phyloP scores from a whole-genome alignment of 768 basidiomycete genomes.

The Erythrobasidium yunnanense region DNA sequence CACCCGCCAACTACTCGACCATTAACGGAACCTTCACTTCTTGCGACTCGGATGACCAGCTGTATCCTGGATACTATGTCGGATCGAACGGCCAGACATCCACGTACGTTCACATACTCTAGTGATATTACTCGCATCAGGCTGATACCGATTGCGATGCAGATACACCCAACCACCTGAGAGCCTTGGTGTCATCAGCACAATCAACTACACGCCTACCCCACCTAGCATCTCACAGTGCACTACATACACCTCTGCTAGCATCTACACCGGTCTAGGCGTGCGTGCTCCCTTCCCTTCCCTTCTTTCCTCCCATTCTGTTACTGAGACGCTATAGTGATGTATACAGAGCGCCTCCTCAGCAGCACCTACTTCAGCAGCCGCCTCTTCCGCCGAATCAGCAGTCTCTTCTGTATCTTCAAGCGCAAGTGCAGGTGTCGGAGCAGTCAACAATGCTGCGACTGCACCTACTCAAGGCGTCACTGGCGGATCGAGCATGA shows the following conservation, averaged over 20 bases:
- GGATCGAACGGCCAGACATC: conserved; percentile 40
- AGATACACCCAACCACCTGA: conserved; percentile 36
- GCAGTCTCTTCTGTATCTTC: too few relatives aligned
- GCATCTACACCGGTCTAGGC: conserved; percentile 30
- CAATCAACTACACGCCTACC: conserved; percentile 38
- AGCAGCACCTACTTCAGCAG: too few relatives aligned
- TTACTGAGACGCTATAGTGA: too few relatives aligned
- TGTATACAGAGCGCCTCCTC: too few relatives aligned
- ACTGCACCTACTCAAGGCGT: not conserved
- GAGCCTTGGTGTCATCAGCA: conserved; percentile 32
- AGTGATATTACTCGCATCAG: not conserved
- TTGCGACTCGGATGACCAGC: conserved; percentile 58
- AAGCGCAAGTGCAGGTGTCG: not conserved
- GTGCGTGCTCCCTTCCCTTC: too few relatives aligned
- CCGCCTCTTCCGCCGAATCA: too few relatives aligned
- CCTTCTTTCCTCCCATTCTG: too few relatives aligned
- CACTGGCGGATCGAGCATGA: not conserved
- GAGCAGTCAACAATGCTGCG: conserved; percentile 5
- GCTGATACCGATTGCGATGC: not conserved
- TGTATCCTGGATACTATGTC: conserved; percentile 48
- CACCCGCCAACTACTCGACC: conserved; percentile 53
- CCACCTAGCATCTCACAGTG: conserved; percentile 38
- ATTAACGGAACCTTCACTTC: conserved; percentile 52
- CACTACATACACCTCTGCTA: conserved; percentile 34
- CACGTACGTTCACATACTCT: not conserved